phyloP scores from a whole-genome alignment of 257 asterid genomes.

The Solanum virginianum region DNA sequence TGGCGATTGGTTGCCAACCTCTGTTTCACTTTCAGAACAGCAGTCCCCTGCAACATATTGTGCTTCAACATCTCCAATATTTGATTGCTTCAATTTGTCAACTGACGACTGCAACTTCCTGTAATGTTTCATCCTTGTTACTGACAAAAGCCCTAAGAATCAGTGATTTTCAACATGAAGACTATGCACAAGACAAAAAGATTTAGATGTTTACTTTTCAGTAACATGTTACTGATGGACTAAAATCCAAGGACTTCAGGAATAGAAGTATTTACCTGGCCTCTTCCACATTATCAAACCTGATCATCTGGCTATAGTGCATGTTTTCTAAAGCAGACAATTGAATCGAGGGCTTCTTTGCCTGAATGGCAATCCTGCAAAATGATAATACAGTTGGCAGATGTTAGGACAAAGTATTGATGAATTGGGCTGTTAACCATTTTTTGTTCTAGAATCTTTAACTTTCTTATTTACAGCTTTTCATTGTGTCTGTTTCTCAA shows the following conservation, averaged over 20 bases:
- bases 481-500: not conserved
- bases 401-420: not conserved
- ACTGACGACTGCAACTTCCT: constrained; percentile 60
- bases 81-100: constrained; percentile 44
- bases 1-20: constrained; percentile 40
- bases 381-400: not conserved
- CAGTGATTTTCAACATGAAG: not conserved
- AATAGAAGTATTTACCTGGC: constrained; percentile 44
- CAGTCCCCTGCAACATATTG: constrained; percentile 24
- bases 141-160: not conserved
- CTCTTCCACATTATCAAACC: constrained; percentile 74
- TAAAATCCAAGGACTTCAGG: not conserved
- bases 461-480: not conserved
- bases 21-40: constrained; percentile 80
- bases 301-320: constrained; percentile 90
- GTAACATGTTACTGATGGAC: not conserved
- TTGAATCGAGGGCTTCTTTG: constrained; percentile 49
- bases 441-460: not conserved
- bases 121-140: constrained; percentile 12
- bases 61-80: constrained; percentile 23
- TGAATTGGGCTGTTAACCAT: not conserved
- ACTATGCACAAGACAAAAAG: not conserved
- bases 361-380: constrained; percentile 58
- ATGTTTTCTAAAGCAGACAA: constrained; percentile 86
- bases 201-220: not conserved